Percentiles rank a stretch among this genome's conserved stretches.
phyloP scores from a whole-genome alignment of 352 stramenopile genomes.

The Peronospora farinosa region DNA sequence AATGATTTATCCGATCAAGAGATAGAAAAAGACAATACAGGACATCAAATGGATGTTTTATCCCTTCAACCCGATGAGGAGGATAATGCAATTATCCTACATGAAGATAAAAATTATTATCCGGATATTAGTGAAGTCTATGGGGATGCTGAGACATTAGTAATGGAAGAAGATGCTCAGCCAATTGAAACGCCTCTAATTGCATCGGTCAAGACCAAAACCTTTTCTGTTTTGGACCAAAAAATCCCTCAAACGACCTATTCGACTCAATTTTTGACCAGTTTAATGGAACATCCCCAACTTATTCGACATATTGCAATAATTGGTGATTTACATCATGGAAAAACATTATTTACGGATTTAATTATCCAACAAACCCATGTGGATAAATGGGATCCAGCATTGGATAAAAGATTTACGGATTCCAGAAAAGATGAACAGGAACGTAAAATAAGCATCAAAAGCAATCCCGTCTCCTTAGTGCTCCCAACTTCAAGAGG shows the following conservation, averaged over 20 bases:
- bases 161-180: slow-evolving; percentile 99
- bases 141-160: slow-evolving; percentile 93
- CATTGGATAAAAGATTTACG: slow-evolving; percentile 87
- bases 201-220: slow-evolving; percentile 92
- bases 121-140: slow-evolving; percentile 95
- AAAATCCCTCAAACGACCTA: slow-evolving; percentile 81
- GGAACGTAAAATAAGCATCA: slow-evolving; percentile 94
- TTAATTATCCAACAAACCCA: slow-evolving; percentile 89
- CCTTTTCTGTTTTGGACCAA: slow-evolving; percentile 87
- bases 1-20: slow-evolving; percentile 34
- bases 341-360: slow-evolving; percentile 91
- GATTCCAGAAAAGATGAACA: slow-evolving; percentile 97
- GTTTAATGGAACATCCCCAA: slow-evolving; percentile 85
- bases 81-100: slow-evolving; percentile 93
- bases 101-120: slow-evolving; percentile 99
- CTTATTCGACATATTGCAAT: slow-evolving; percentile 93
- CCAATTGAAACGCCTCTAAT: slow-evolving; percentile 97
- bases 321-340: slow-evolving; percentile 96
- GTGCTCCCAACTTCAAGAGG: slow-evolving; percentile 89
- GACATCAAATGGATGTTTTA: slow-evolving; percentile 40
- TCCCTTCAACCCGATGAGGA: slow-evolving; percentile 59
- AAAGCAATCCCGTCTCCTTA: slow-evolving; percentile 93
- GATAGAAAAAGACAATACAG: slow-evolving; percentile 27
- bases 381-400: slow-evolving; percentile 69
- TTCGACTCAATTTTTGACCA: slow-evolving; percentile 84